A percentile compares a stretch with the other conserved stretches of the same genome.
These are phyloP conservation scores for Tremellales sp. DNA, from an alignment of 1,284 basidiomycete genomes.

Conservation along the genomic window DNA sequence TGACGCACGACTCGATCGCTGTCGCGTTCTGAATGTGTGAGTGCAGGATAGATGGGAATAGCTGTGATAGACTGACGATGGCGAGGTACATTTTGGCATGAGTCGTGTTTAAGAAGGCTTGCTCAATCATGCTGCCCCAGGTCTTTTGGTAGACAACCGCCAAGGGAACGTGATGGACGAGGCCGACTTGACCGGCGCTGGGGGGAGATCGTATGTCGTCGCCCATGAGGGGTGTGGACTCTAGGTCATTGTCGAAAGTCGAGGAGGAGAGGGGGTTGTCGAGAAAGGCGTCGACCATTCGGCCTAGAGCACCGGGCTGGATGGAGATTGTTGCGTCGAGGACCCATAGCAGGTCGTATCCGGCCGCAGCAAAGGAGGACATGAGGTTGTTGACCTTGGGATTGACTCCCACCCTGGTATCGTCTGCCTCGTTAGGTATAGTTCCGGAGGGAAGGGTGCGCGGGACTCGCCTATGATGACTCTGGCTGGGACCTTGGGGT, in stretches of 20 bases:
- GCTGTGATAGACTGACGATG: constrained; percentile 53
- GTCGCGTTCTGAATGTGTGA: constrained; percentile 53
- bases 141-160: constrained; percentile 65
- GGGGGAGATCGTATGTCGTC: constrained; percentile 29
- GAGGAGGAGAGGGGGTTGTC: constrained; percentile 23
- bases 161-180: constrained; percentile 95
- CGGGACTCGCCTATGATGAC: constrained; percentile 66
- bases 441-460: background rate
- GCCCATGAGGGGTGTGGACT: constrained; percentile 28
- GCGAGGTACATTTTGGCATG: constrained; percentile 99
- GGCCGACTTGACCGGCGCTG: constrained; percentile 56
- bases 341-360: constrained; percentile 91
- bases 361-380: constrained; percentile 71
- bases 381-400: constrained; percentile 98
- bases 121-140: constrained; percentile 81
- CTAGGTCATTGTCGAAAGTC: constrained; percentile 35
- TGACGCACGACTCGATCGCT: constrained; percentile 88
- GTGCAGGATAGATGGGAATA: background rate
- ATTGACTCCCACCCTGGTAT: constrained; percentile 70
- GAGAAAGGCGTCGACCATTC: constrained; percentile 68
- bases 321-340: constrained; percentile 89
- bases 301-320: constrained; percentile 72
- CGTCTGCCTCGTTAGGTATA: constrained; percentile 30
- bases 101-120: constrained; percentile 92
- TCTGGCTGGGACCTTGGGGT: constrained; percentile 62